Base-by-base conservation (phyloP, 2,329 filamentous ascomycete species). In the Colletotrichum sp. region DNA sequence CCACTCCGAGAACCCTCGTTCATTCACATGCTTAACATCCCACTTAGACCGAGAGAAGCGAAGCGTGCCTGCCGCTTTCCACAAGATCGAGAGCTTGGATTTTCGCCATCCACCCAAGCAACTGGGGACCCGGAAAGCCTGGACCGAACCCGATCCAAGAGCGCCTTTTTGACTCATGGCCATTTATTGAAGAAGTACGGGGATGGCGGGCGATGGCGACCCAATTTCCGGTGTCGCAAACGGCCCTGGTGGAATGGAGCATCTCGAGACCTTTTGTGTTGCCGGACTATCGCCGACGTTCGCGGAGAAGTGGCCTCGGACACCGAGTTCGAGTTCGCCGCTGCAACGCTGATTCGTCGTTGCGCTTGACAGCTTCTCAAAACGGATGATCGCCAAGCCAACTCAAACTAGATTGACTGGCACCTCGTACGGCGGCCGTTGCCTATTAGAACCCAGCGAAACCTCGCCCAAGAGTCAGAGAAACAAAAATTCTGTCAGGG, bases 141-240 rank as follows among this genome's bases (percentile, higher is more conserved):
- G 70, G 43, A 39, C 65, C 39, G 39, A 73, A 32, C n/a, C n/a
- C 39, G 28, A 56, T 43, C 22, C 48, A 62, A 52, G 22, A 13
- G 22, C 30, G 8, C 7, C 7, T 34, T 58, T 52, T 56, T 73
- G 65, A 64, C 36, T 56, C 68, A 64, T 30, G 27, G 39, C 52
- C 30, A n/a, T 25, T 13, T 30, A 27, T 39, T 3, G 43, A 52
- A 52, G 10, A 22, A 52, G 43, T 22, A 52, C 15, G 18, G 34
- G 27, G 8, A 10, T 56, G 30, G 52, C 10, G 28, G 4, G 32
- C 22, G 30, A 25, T 18, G 16, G 13, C 22, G 52, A 15, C 30
- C 43, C 71, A 64, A 70, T 43, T 69, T 73, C 65, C 39, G 71
- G 36, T 73, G 56, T 72, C 36, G 70, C 70, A 62, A 32, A 32